Evolutionary conservation across 139 green algal species (phyloP).

Genomic region (Auxenochlorella pyrenoidosa): DNA sequence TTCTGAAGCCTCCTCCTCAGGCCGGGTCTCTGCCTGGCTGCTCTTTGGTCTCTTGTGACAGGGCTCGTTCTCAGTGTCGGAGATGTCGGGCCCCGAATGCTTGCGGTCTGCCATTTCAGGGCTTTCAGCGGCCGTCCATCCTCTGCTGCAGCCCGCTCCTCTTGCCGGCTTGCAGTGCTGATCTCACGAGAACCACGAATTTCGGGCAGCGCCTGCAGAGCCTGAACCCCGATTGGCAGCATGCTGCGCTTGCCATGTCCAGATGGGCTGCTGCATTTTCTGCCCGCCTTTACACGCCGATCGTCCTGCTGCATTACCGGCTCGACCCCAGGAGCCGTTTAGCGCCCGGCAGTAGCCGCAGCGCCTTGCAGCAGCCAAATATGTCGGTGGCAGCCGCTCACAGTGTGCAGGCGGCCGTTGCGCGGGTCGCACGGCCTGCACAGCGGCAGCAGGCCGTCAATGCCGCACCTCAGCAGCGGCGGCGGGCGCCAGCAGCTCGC

Average conservation of each 20-base stretch:
- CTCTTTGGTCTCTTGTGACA: neutral
- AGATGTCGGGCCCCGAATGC: no score
- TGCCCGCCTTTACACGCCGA: no score
- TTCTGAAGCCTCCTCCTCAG: neutral
- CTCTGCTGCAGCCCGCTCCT: no score
- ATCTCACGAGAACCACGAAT: no score
- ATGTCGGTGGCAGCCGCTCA: neutral
- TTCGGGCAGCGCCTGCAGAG: no score
- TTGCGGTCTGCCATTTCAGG: no score
- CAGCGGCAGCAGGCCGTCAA: neutral
- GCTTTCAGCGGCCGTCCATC: neutral
- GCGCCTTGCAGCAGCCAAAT: neutral
- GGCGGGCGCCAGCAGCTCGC: neutral
- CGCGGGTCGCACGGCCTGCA: neutral
- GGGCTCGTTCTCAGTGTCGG: neutral
- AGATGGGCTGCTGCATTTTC: no score
- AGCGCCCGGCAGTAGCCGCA: neutral
- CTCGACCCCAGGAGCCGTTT: neutral
- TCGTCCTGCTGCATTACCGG: neutral
- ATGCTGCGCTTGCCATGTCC: no score
- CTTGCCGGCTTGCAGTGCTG: neutral
- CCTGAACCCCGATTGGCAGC: no score
- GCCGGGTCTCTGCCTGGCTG: neutral
- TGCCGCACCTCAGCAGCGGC: neutral
- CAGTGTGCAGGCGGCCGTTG: neutral